These are phyloP conservation scores for Cladobotryum mycophilum DNA, from an alignment of 2,329 filamentous ascomycete species.

Conservation along the genomic window DNA sequence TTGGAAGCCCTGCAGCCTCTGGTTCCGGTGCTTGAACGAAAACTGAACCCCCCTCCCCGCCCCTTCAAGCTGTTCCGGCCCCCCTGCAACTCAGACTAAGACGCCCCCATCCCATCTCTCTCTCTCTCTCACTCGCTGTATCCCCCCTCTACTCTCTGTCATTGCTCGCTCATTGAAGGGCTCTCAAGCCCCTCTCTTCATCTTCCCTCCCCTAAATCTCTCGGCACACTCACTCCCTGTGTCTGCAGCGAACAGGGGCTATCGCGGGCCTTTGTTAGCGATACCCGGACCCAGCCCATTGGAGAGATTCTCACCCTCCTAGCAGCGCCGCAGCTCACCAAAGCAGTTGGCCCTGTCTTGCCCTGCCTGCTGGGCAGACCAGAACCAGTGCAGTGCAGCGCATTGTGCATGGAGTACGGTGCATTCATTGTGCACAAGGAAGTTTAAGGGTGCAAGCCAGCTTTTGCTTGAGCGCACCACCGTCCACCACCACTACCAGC, in stretches of 20 bases:
- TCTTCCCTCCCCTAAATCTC: too few species aligned
- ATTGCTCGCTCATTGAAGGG: background rate
- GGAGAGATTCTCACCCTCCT: background rate
- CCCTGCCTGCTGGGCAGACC: too few species aligned
- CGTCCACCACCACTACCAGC: background rate
- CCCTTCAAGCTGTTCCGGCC: too few species aligned
- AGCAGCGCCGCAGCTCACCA: background rate
- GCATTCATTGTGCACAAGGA: background rate
- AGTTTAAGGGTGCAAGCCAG: background rate
- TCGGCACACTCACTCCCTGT: background rate
- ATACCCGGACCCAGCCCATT: background rate
- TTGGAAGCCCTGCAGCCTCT: too few species aligned
- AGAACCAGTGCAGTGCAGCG: background rate
- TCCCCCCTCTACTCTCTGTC: too few species aligned
- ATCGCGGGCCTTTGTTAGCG: background rate
- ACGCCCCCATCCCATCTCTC: too few species aligned
- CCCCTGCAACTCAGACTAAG: too few species aligned
- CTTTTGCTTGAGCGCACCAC: background rate
- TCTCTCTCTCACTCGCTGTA: too few species aligned
- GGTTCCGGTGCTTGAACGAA: too few species aligned
- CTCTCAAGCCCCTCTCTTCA: too few species aligned
- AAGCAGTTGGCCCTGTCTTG: background rate
- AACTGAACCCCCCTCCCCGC: too few species aligned
- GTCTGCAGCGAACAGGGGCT: constrained; percentile 8
- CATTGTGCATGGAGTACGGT: background rate